Evolutionary conservation across 2,329 filamentous ascomycete species (phyloP).

Genomic region (Colletotrichum falcatum): DNA sequence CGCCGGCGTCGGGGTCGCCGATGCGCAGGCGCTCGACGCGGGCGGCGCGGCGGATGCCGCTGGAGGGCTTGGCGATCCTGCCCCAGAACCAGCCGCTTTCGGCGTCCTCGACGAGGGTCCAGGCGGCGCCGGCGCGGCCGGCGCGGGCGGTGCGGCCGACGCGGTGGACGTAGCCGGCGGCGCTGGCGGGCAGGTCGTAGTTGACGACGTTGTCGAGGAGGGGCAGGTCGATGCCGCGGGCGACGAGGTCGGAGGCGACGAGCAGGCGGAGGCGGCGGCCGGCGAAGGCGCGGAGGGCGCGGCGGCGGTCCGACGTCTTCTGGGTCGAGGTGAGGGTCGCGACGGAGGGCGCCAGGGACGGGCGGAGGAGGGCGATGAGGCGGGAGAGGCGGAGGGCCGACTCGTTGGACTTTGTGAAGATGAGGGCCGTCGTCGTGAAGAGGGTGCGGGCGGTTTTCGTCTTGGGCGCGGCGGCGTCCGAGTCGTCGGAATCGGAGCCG

Average conservation of each 20-base stretch:
- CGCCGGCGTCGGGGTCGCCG: slow-evolving; percentile 48
- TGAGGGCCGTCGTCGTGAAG: slow-evolving; percentile 67
- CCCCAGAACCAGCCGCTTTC: slow-evolving; percentile 95
- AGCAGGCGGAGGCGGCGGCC: slow-evolving; percentile 76
- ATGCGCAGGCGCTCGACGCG: slow-evolving; percentile 63
- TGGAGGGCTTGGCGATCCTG: slow-evolving; percentile 73
- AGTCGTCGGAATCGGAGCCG: slow-evolving; percentile 24
- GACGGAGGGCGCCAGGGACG: slow-evolving; percentile 66
- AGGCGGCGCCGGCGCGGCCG: slow-evolving; percentile 79
- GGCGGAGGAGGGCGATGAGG: slow-evolving; percentile 76
- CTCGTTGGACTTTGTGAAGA: slow-evolving; percentile 94
- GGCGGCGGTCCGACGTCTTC: slow-evolving; percentile 76
- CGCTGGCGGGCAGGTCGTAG: slow-evolving; percentile 87
- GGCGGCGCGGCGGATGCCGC: slow-evolving; percentile 58
- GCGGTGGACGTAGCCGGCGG: slow-evolving; percentile 89
- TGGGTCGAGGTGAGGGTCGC: slow-evolving; percentile 83
- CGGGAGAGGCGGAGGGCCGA: slow-evolving; percentile 87
- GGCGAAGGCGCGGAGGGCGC: slow-evolving; percentile 75
- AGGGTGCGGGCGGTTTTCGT: slow-evolving; percentile 26
- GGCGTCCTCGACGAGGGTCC: slow-evolving; percentile 85
- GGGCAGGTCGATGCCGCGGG: slow-evolving; percentile 87
- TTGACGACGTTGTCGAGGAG: slow-evolving; percentile 88
- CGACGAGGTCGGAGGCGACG: slow-evolving; percentile 92
- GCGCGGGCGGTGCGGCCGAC: slow-evolving; percentile 92
- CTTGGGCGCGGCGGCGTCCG: slow-evolving; percentile 22